These are phyloP conservation scores for Vitis hybrid DNA, from an alignment of 177 flowering plant species.

Conservation along the genomic window DNA sequence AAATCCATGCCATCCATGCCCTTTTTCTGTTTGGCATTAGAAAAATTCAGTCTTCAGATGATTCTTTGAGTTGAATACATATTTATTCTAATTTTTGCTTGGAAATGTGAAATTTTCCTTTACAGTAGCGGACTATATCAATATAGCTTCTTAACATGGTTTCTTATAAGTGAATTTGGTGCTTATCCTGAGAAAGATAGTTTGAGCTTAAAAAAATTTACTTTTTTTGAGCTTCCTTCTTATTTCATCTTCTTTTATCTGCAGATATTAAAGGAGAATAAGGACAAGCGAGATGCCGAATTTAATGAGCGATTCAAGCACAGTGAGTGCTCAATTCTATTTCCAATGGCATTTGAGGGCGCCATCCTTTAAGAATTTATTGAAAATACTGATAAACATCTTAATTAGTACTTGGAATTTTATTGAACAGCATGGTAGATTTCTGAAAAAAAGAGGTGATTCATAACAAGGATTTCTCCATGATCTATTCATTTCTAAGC, in stretches of 20 bases:
- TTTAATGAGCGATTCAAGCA: slow-evolving; percentile 96
- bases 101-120: no score
- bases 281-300: slow-evolving; percentile 93
- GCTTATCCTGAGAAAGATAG: no score
- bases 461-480: background rate
- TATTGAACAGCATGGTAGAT: background rate
- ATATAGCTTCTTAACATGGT: background rate
- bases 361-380: background rate
- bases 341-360: background rate
- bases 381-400: background rate
- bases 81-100: no score
- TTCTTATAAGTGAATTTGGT: background rate
- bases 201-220: background rate
- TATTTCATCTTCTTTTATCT: slow-evolving; percentile 5
- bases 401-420: background rate
- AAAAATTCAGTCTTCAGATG: no score
- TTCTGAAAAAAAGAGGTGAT: background rate
- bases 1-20: no score
- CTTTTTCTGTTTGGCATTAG: no score
- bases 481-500: background rate
- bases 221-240: background rate
- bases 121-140: no score
- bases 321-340: slow-evolving; percentile 40
- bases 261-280: slow-evolving; percentile 91
- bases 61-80: no score